Evolutionary conservation across 1,284 basidiomycete species (phyloP).

Genomic region (Puccinia polysora): DNA sequence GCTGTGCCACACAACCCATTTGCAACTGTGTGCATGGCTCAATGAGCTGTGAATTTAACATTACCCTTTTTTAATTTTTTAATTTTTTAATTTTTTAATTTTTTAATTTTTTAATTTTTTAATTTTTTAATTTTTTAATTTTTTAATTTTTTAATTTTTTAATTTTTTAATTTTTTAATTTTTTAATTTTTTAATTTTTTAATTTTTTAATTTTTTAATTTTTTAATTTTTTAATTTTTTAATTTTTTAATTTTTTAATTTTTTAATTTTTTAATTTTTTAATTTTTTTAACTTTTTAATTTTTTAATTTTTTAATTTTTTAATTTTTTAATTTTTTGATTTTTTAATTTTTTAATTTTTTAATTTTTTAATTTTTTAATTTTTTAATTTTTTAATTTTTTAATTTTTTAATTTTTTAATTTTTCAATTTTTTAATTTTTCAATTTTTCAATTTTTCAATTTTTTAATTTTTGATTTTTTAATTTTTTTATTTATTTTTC

Average conservation of each 20-base stretch:
- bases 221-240: neutral
- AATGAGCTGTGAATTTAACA: too few relatives aligned
- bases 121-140: neutral
- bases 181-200: neutral
- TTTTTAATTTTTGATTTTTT: too few relatives aligned
- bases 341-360: slow-evolving; percentile 3
- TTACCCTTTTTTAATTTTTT: neutral
- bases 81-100: neutral
- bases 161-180: neutral
- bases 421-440: too few relatives aligned
- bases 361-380: neutral
- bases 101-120: neutral
- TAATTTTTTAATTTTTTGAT: too few relatives aligned
- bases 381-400: slow-evolving; percentile 4
- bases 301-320: neutral
- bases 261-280: slow-evolving; percentile 1
- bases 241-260: neutral
- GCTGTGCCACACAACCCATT: too few relatives aligned
- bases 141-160: neutral
- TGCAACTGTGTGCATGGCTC: too few relatives aligned
- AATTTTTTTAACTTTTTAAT: neutral
- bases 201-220: neutral
- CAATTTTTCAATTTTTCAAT: too few relatives aligned
- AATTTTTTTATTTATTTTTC: too few relatives aligned
- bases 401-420: too few relatives aligned